Base-by-base conservation (phyloP, 331 rosid species). In the Spiraea crenata region DNA sequence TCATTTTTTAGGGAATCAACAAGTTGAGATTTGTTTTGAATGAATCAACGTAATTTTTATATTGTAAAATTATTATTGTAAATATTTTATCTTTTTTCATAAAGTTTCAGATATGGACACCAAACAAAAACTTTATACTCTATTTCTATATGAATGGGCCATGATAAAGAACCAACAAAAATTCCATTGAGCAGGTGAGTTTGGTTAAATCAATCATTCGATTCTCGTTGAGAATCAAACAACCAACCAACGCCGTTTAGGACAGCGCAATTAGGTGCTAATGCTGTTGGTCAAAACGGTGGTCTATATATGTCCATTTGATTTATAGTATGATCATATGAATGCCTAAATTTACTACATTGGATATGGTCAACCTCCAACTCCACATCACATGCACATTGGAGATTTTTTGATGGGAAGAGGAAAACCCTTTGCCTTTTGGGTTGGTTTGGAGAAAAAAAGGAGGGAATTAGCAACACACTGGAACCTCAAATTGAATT, bases 391-490 rank as follows among this genome's bases (percentile, higher is more conserved):
- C 59, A 73, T 37, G 66, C 55, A 16, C 50, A 77, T 46, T 74
- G 70, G 80, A 81, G 86, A 16, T 76, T 77, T 83, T 81, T 67
- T 63, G 60, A 74, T 2, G 42, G 65, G 44, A 52, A 34, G 41
- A 14, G 5, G 11, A 5, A 70, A 57, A 69, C 9, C 49, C 34
- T 25, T 25, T 6, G 59, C 63, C 51, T 75, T 74, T 66, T 77
- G 64, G 74, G 85, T 84, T 74, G 83, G 85, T 60, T 64, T 76
- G 74, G 75, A 65, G 58, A 74, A 78, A 80, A 63, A 80, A 56
- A 75, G 74, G 55, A 54, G 58, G 77, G 65, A 55, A 44, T 14
- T 42, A 79, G 62, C 75, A 70, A 40, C 71, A 50, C 31, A 25
- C 31, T 25, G 58, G 60, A 67, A n/a, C 40, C 82, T 77, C 82